Percentiles rank a stretch among this genome's conserved stretches.
Evolutionary conservation across 1,284 basidiomycete species (phyloP).

Genomic region (Apiotrichum akiyoshidainum): DNA sequence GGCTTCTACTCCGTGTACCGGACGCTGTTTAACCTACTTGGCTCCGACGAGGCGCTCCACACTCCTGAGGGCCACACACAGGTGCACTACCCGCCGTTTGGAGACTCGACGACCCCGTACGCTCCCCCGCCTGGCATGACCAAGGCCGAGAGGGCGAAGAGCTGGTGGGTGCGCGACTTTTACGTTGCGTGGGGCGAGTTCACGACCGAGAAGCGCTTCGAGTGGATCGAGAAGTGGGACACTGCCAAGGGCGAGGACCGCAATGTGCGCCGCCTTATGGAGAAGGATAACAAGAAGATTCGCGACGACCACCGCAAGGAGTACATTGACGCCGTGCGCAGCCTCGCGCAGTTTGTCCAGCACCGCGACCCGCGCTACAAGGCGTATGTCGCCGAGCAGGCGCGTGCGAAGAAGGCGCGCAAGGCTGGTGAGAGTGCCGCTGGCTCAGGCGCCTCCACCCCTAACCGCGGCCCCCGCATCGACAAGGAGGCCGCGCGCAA

Average conservation of each 20-base stretch:
- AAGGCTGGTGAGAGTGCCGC: neutral
- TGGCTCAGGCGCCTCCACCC: slow-evolving; percentile 3
- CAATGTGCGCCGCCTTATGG: slow-evolving; percentile 80
- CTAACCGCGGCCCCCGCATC: slow-evolving; percentile 22
- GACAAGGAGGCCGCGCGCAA: slow-evolving; percentile 25
- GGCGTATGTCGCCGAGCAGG: slow-evolving; percentile 61
- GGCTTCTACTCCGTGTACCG: slow-evolving; percentile 89
- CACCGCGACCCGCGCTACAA: slow-evolving; percentile 94
- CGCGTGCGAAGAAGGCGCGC: slow-evolving; percentile 20
- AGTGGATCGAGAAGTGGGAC: slow-evolving; percentile 85
- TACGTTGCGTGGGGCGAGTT: slow-evolving; percentile 88
- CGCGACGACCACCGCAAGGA: slow-evolving; percentile 83
- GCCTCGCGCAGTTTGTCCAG: slow-evolving; percentile 78
- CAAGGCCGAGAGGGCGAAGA: slow-evolving; percentile 51
- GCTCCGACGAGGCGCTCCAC: slow-evolving; percentile 72
- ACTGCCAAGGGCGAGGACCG: slow-evolving; percentile 80
- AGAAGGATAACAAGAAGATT: slow-evolving; percentile 91
- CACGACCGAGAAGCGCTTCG: slow-evolving; percentile 80
- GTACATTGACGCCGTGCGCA: slow-evolving; percentile 87
- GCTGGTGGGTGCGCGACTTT: slow-evolving; percentile 63
- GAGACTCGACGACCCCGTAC: slow-evolving; percentile 69
- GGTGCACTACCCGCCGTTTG: slow-evolving; percentile 74
- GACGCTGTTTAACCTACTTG: slow-evolving; percentile 79
- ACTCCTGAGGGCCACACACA: slow-evolving; percentile 52
- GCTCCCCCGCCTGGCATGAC: slow-evolving; percentile 54